Evolutionary conservation across 225 moss, liverwort and hornwort species (phyloP).

Genomic region (Physcomitrium patens): DNA sequence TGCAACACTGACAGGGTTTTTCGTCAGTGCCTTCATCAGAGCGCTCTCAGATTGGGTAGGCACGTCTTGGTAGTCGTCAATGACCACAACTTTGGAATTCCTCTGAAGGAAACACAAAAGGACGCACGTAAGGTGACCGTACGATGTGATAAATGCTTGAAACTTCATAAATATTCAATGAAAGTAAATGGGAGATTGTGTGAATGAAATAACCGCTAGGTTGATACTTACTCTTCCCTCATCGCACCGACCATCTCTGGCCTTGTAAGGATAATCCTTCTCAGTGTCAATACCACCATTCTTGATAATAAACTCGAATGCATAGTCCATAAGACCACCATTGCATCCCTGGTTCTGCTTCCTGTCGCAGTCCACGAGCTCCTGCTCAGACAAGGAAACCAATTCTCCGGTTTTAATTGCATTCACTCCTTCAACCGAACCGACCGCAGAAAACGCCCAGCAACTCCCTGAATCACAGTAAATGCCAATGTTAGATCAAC

Average conservation of each 20-base stretch:
- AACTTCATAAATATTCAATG: not conserved
- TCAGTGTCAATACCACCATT: conserved; percentile 84
- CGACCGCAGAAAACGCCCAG: conserved; percentile 88
- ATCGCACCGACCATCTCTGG: conserved; percentile 52
- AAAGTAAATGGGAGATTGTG: no score
- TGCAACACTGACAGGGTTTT: conserved; percentile 59
- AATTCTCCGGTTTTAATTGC: conserved; percentile 65
- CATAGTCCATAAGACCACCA: conserved; percentile 86
- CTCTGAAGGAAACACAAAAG: conserved; percentile 23
- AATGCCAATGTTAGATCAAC: not conserved
- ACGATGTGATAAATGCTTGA: fast-evolving
- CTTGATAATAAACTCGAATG: conserved; percentile 78
- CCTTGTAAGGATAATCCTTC: conserved; percentile 78
- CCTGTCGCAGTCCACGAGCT: conserved; percentile 83
- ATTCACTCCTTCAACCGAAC: conserved; percentile 82
- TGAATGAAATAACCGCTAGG: no score
- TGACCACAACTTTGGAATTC: conserved; percentile 65
- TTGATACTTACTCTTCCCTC: conserved; percentile 63
- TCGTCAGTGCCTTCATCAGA: conserved; percentile 46
- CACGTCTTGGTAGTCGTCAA: conserved; percentile 66
- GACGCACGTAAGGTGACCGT: not conserved
- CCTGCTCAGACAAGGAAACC: conserved; percentile 77
- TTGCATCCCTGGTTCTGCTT: conserved; percentile 71
- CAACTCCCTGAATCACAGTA: conserved; percentile 65
- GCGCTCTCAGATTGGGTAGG: conserved; percentile 46